Base-by-base conservation (phyloP, 768 basidiomycete genomes). In the Amanita muscaria region DNA sequence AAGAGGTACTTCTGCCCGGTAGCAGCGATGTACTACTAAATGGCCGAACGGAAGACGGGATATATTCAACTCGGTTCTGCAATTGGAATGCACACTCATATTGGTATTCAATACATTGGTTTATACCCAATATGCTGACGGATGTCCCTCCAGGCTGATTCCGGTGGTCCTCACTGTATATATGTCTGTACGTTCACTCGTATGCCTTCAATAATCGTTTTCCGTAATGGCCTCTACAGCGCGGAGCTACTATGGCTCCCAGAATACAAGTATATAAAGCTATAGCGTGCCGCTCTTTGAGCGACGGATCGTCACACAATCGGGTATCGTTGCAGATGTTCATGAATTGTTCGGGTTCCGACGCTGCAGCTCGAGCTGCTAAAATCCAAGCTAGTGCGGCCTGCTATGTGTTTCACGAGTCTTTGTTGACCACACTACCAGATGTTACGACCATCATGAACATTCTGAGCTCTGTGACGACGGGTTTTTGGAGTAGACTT, bases 401-500 rank as follows among this genome's bases (percentile, higher is more conserved):
- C 21, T 10, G 21, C 16, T 30, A 43, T 36, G 7, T 12, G 12
- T 42, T 31, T 47, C 6, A 29, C 12, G 27, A 29, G 35, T 23
- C n/a, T 44, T 34, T 35, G 34, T 12, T 38, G 41, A 39, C 24
- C 30, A 7, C 23, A 40, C 27, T 29, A 16, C 16, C 42, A 74
- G 74, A 77, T 41, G 77, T 93, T 61, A 80, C 81, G 2, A 79
- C 85, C 9, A 73, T 72, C 7, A 84, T 86, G 79, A 89, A 86
- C 41, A 58, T 77, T 5, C 68, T 96, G 31, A 84, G 86, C 41
- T 86, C 88, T 1, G 64, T 88, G 36, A 87, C 85, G 3, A 88
- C 88, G 0, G 88, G 85, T 0, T 86, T 82, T 65, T 96, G 91
- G 91, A 87, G 87, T 42, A 74, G 79, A 40, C 75, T 80, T 31